A percentile compares a stretch with the other conserved stretches of the same genome.
Evolutionary conservation across 2,329 filamentous ascomycete genomes (phyloP).

Genomic region (Ceratocystis cubensis): DNA sequence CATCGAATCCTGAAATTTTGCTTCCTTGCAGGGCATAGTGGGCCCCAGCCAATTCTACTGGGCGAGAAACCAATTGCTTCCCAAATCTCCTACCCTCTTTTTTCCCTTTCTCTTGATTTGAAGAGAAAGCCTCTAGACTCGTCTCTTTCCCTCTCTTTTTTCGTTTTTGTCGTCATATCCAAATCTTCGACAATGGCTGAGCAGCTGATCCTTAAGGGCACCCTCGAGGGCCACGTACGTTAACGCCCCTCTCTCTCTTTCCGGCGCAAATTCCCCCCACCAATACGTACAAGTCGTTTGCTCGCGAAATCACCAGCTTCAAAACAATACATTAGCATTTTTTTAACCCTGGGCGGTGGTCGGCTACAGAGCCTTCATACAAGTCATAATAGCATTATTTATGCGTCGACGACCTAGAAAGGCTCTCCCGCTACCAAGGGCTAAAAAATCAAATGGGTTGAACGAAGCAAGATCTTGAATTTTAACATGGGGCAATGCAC

Average conservation of each 20-base stretch:
- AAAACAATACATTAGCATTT: constrained; percentile 5
- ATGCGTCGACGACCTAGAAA: neutral
- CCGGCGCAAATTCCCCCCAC: constrained; percentile 8
- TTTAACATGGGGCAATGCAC: constrained; percentile 18
- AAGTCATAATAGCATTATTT: neutral
- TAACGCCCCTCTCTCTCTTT: constrained; percentile 23
- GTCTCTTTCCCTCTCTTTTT: constrained; percentile 21
- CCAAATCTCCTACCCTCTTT: constrained; percentile 20
- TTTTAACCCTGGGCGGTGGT: neutral
- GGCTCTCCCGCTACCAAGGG: neutral
- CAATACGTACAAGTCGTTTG: constrained; percentile 1
- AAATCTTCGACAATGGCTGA: constrained; percentile 53
- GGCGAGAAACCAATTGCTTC: constrained; percentile 20
- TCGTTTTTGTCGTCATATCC: constrained; percentile 18
- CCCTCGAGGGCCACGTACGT: constrained; percentile 89
- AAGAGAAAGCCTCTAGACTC: constrained; percentile 23
- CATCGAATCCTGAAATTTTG: constrained; percentile 22
- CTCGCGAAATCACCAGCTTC: neutral
- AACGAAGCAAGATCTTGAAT: constrained; percentile 13
- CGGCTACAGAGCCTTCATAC: neutral
- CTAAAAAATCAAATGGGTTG: neutral
- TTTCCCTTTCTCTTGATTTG: constrained; percentile 21
- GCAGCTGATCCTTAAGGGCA: constrained; percentile 91
- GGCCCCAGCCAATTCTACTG: constrained; percentile 20
- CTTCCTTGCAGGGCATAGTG: constrained; percentile 21